These are phyloP conservation scores for Pseudodiploospora longispora DNA, from an alignment of 2,329 filamentous ascomycete species.

Conservation along the genomic window DNA sequence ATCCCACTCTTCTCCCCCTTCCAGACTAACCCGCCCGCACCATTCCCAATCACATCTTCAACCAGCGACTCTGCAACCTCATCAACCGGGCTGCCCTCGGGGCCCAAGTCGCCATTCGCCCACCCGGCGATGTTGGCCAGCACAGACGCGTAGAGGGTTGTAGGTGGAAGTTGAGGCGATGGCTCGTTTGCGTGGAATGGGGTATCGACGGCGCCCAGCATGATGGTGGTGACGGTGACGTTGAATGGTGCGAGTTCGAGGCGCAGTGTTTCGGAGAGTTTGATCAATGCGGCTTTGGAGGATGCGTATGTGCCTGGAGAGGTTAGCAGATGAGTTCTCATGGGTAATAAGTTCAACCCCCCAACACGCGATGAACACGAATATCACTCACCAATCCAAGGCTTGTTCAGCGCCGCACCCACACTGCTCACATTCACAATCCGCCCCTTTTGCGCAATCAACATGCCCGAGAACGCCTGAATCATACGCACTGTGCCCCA, in stretches of 20 bases:
- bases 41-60: slow-evolving; percentile 2
- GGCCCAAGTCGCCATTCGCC: slow-evolving; percentile 5
- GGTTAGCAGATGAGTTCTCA: neutral
- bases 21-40: slow-evolving; percentile 1
- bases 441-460: slow-evolving; percentile 18
- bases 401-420: slow-evolving; percentile 17
- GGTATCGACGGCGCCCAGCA: slow-evolving; percentile 3
- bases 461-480: slow-evolving; percentile 18
- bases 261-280: slow-evolving; percentile 15
- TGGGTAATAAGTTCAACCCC: no score
- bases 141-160: slow-evolving; percentile 2
- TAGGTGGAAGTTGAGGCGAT: slow-evolving; percentile 1
- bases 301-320: slow-evolving; percentile 7
- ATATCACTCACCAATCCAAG: slow-evolving; percentile 12
- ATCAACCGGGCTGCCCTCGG: slow-evolving; percentile 2
- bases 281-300: slow-evolving; percentile 9
- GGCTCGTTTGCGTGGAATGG: slow-evolving; percentile 5
- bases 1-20: slow-evolving; percentile 3
- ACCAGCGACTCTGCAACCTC: slow-evolving; percentile 1
- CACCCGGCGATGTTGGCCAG: slow-evolving; percentile 5
- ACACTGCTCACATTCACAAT: slow-evolving; percentile 23
- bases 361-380: no score
- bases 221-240: slow-evolving; percentile 14
- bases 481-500: slow-evolving; percentile 20
- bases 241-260: slow-evolving; percentile 18